Conservation (phyloP, 2,329 filamentous ascomycete species). For the Ophiosphaerella narmari region DNA sequence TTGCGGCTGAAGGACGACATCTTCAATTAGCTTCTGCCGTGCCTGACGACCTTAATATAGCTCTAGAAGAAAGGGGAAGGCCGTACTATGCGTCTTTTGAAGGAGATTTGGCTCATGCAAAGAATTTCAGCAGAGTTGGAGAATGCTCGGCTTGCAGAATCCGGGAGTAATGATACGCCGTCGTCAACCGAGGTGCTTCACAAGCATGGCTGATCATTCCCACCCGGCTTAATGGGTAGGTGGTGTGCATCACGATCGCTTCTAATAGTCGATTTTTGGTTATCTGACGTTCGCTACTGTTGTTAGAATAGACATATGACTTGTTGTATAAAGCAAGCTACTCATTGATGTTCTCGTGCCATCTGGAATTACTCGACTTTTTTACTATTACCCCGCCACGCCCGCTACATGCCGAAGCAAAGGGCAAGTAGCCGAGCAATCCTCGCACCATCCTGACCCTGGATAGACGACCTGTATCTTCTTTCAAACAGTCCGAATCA, state of each 20-base stretch:
- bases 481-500: no score
- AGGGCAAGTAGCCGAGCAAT: no score
- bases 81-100: slow-evolving; percentile 40
- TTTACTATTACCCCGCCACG: slow-evolving; percentile 12
- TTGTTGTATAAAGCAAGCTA: neutral
- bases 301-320: neutral
- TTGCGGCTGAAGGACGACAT: slow-evolving; percentile 51
- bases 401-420: slow-evolving; percentile 2
- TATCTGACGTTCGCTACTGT: neutral
- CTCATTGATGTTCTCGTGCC: neutral
- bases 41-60: slow-evolving; percentile 36
- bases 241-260: neutral
- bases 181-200: slow-evolving; percentile 33
- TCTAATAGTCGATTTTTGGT: neutral
- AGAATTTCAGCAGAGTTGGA: slow-evolving; percentile 24
- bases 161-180: slow-evolving; percentile 34
- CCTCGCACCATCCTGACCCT: no score
- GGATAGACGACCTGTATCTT: no score
- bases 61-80: slow-evolving; percentile 33
- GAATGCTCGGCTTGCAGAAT: slow-evolving; percentile 30
- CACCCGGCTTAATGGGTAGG: neutral
- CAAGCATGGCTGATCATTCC: slow-evolving; percentile 14
- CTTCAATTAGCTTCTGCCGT: slow-evolving; percentile 44
- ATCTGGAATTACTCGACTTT: no score
- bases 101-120: slow-evolving; percentile 23